Conservation (phyloP, 2,329 filamentous ascomycete species). For the Claviceps spartinae region DNA sequence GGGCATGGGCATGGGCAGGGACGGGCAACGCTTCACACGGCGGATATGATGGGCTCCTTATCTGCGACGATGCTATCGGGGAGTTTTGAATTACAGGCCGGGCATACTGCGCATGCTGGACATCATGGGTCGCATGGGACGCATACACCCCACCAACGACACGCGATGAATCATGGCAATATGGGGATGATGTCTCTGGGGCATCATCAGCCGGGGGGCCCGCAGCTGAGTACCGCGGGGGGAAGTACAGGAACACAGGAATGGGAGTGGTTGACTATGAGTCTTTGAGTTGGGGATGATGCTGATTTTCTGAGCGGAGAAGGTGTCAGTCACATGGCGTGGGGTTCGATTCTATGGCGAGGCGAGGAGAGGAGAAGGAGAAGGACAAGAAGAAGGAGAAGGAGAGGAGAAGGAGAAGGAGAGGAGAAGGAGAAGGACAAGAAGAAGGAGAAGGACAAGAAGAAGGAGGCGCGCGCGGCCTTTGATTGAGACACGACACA, state of each 20-base stretch:
- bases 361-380: background rate
- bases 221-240: conserved; percentile 38
- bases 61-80: conserved; percentile 29
- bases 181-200: conserved; percentile 35
- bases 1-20: too few species aligned
- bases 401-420: too few species aligned
- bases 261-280: conserved; percentile 99
- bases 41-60: conserved; percentile 25
- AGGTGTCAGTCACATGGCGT: background rate
- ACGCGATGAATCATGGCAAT: conserved; percentile 32
- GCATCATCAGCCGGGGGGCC: conserved; percentile 30
- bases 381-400: too few species aligned
- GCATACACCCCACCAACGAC: conserved; percentile 31
- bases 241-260: conserved; percentile 63
- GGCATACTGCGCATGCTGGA: conserved; percentile 23
- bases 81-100: conserved; percentile 25
- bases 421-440: too few species aligned
- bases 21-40: conserved; percentile 13
- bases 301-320: too few species aligned
- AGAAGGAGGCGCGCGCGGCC: too few species aligned
- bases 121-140: too few species aligned
- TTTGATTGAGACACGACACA: too few species aligned
- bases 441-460: too few species aligned
- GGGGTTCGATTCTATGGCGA: background rate
- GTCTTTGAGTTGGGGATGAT: conserved; percentile 43